A percentile compares a stretch with the other conserved stretches of the same genome.
Conservation (phyloP, 2,329 filamentous ascomycete genomes). For the Tolypocladium ovalisporum region DNA sequence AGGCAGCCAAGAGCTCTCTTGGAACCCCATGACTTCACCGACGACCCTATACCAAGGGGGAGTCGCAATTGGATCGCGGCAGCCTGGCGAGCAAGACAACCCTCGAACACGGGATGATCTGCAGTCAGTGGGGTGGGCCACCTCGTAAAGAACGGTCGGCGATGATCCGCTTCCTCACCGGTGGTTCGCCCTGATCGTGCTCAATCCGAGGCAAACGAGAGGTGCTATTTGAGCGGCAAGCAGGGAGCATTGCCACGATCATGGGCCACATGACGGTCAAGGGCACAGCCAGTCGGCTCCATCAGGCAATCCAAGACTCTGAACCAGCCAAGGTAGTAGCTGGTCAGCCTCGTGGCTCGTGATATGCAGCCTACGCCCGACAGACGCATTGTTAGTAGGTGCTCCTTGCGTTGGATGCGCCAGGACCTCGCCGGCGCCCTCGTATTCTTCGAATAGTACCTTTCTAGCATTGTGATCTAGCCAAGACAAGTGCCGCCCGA, state of each 20-base stretch:
- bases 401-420: neutral
- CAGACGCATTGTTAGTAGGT: neutral
- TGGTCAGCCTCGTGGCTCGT: neutral
- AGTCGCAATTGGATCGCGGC: neutral
- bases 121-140: conserved; percentile 1
- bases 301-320: neutral
- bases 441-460: conserved; percentile 2
- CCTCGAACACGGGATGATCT: conserved; percentile 1
- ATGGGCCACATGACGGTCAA: neutral
- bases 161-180: neutral
- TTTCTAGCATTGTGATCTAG: neutral
- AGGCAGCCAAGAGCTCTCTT: neutral
- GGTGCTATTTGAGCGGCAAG: neutral
- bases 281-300: neutral
- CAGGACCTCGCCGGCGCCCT: neutral
- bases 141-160: neutral
- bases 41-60: neutral
- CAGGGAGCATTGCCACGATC: neutral
- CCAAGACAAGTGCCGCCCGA: neutral
- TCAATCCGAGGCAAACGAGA: neutral
- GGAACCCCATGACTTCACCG: neutral
- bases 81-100: neutral
- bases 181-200: neutral
- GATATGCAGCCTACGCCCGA: neutral
- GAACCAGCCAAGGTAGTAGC: neutral